Evolutionary conservation across 2,329 filamentous ascomycete species (phyloP).

Genomic region (Thielaviopsis punctulata): DNA sequence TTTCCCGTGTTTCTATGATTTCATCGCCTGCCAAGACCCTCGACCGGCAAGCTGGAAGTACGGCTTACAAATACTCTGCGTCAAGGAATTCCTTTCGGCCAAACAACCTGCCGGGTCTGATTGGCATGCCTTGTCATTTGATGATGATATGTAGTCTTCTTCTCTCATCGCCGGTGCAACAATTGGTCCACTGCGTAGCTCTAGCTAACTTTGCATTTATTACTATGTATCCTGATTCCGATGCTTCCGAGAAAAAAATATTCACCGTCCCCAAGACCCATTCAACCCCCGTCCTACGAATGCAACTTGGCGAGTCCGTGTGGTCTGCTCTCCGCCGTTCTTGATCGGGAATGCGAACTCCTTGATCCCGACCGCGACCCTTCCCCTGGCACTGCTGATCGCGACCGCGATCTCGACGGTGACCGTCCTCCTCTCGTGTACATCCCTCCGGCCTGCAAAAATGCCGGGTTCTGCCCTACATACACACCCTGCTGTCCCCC

Average conservation of each 20-base stretch:
- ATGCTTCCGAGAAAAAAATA: neutral
- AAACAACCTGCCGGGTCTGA: no score
- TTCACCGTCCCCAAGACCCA: no score
- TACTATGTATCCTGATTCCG: neutral
- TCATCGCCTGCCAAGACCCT: no score
- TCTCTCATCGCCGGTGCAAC: neutral
- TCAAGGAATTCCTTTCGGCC: no score
- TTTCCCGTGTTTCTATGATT: no score
- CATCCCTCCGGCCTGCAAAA: neutral
- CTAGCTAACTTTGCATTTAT: neutral
- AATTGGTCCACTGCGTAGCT: neutral
- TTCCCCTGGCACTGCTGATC: neutral
- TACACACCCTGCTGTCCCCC: neutral
- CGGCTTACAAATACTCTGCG: no score
- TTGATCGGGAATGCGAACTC: neutral
- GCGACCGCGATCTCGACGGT: neutral
- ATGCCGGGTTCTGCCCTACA: neutral
- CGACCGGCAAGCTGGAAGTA: no score
- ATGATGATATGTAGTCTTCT: no score
- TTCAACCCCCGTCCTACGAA: neutral
- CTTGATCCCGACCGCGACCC: neutral
- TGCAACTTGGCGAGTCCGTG: neutral
- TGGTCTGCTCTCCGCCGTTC: neutral
- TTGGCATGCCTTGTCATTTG: no score
- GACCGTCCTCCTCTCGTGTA: neutral